These are phyloP conservation scores for Magnolia sinica DNA, from an alignment of 164 flowering plant genomes.

Conservation along the genomic window DNA sequence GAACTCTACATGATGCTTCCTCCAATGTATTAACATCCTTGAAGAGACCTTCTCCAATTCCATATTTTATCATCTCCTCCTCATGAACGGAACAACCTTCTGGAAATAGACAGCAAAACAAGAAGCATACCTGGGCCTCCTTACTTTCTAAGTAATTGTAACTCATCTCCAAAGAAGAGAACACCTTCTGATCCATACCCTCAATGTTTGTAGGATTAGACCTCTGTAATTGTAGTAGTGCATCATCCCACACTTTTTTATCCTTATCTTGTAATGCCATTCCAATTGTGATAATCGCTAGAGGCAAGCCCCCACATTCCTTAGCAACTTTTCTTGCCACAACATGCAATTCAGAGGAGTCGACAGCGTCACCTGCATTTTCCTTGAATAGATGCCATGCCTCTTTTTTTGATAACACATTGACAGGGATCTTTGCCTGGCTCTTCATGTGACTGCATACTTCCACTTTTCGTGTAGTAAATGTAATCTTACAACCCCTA, in stretches of 20 bases:
- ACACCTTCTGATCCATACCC: constrained; percentile 15
- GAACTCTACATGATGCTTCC: constrained; percentile 7
- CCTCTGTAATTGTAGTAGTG: constrained; percentile 3
- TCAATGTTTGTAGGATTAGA: constrained; percentile 6
- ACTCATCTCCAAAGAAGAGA: constrained; percentile 15
- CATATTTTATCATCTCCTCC: constrained; percentile 2
- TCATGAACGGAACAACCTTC: constrained; percentile 6
- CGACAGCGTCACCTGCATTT: constrained; percentile 7
- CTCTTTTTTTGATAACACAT: constrained; percentile 9
- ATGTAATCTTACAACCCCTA: constrained; percentile 15
- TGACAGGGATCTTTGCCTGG: constrained; percentile 2
- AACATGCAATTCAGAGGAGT: background rate
- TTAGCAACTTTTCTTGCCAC: constrained; percentile 11
- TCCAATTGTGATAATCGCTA: constrained; percentile 22
- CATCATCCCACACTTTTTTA: constrained; percentile 6
- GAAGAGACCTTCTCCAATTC: constrained; percentile 12
- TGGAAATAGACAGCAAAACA: constrained; percentile 20
- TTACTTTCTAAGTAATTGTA: constrained; percentile 16
- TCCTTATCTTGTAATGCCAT: constrained; percentile 13
- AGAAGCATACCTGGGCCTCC: constrained; percentile 14
- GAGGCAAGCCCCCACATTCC: constrained; percentile 28
- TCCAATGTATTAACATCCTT: constrained; percentile 5
- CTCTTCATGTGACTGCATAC: constrained; percentile 15
- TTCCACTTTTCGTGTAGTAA: constrained; percentile 17
- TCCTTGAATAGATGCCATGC: constrained; percentile 20